Conservation (phyloP, 371 early-diverging fungal genomes). For the Apophysomyces ossiformis region DNA sequence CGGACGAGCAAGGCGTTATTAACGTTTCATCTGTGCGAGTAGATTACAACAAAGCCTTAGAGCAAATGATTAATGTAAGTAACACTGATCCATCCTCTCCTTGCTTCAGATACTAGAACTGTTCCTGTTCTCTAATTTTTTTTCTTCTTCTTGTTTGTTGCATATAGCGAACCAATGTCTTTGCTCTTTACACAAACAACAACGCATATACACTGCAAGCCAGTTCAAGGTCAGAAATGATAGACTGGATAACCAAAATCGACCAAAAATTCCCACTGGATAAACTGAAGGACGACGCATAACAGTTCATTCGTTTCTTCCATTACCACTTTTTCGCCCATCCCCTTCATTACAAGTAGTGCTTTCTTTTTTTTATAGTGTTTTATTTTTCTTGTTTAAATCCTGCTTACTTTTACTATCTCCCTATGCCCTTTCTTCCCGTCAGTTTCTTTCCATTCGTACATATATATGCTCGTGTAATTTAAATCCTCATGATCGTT, state of each 20-base stretch:
- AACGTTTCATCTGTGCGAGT: constrained; percentile 76
- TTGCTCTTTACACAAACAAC: constrained; percentile 81
- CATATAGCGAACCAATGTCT: constrained; percentile 65
- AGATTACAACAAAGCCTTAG: constrained; percentile 68
- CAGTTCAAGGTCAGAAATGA: constrained; percentile 67
- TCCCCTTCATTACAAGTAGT: constrained; percentile 13
- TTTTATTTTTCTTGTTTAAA: constrained; percentile 2
- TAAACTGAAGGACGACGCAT: constrained; percentile 24
- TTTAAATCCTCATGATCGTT: neutral
- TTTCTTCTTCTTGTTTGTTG: no score
- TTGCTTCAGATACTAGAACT: neutral
- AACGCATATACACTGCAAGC: constrained; percentile 82
- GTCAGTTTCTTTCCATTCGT: neutral
- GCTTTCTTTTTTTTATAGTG: constrained; percentile 14
- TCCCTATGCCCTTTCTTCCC: constrained; percentile 9
- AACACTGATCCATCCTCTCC: neutral
- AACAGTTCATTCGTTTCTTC: neutral
- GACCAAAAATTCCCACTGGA: constrained; percentile 64
- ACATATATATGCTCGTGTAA: constrained; percentile 10
- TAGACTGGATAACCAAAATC: constrained; percentile 77
- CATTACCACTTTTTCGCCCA: neutral
- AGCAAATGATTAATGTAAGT: constrained; percentile 68
- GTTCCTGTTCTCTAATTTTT: constrained; percentile 1
- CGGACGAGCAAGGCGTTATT: constrained; percentile 74
- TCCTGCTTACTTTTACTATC: constrained; percentile 13